Base-by-base conservation (phyloP, 2,329 filamentous ascomycete genomes). In the Didymella segeticola region DNA sequence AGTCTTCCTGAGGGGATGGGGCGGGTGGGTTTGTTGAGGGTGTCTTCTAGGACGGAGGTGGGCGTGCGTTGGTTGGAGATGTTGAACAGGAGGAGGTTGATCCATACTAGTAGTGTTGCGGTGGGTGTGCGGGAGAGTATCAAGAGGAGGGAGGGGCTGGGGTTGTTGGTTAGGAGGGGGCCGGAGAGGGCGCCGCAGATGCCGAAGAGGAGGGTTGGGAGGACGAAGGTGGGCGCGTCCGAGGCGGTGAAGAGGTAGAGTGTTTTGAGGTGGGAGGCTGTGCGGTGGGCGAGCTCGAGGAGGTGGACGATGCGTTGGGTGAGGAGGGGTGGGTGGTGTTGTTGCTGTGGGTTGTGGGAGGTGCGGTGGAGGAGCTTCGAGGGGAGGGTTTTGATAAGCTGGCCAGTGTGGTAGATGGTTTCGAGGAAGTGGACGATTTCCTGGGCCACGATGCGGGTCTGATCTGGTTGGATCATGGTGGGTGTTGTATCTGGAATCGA, bases 11-110 rank as follows among this genome's bases (percentile, higher is more conserved):
- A 53, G 1, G 72, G 68, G 11, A 76, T 53, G 0, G 72, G 69
- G 5, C 73, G 61, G 62, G 67, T 70, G 15, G 76, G 74, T 47
- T 79, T 79, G 67, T 80, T 80, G 43, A 75, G 45, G 0, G 36
- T 26, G 58, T 79, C 78, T 52, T 80, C 78, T 1, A 56, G 38
- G 8, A 76, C 58, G 3, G 76, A 66, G 3, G 57, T 60, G 17
- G 48, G 46, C 7, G 29, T 36, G 2, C 75, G 68, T 49, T 79
- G 77, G 57, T 79, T 79, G 27, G 71, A 67, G 10, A 78, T 64
- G 31, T 69, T 67, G 58, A 77, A 77, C 37, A 75, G 56, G 11
- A 80, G 70, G 3, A 64, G 78, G 0, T 70, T 80, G 2, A 75
- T 74, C 26, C 76, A 80, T 55, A 56, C 57, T 15, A 60, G 43